Conservation (phyloP, 83 land plant genomes). For the Picea mariana region DNA sequence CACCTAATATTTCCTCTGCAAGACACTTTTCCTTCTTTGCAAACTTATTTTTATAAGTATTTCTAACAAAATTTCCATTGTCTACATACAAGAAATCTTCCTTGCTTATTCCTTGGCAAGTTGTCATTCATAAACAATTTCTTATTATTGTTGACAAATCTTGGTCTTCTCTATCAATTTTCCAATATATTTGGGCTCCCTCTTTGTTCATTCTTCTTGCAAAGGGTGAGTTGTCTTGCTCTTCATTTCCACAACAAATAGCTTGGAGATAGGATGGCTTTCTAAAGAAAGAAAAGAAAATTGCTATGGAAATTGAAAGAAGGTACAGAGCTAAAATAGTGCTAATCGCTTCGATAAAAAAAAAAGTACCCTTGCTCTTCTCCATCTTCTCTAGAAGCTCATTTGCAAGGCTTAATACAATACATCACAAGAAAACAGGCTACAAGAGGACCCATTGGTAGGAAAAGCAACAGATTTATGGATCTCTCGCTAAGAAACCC, state of each 20-base stretch:
- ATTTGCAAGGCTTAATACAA: constrained; percentile 17
- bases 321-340: constrained; percentile 19
- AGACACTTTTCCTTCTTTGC: too few species aligned
- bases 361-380: constrained; percentile 19
- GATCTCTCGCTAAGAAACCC: constrained; percentile 19
- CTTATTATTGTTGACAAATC: too few species aligned
- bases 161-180: too few species aligned
- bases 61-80: too few species aligned
- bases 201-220: too few species aligned
- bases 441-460: constrained; percentile 23
- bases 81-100: too few species aligned
- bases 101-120: too few species aligned
- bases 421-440: constrained; percentile 20
- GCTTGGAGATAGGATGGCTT: background rate
- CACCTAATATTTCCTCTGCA: too few species aligned
- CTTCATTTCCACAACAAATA: constrained; percentile 13
- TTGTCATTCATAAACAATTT: too few species aligned
- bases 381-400: constrained; percentile 13
- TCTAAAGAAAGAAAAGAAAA: constrained; percentile 5
- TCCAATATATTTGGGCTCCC: too few species aligned
- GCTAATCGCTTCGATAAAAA: constrained; percentile 17
- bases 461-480: constrained; percentile 14
- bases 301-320: background rate
- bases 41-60: too few species aligned
- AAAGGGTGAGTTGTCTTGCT: too few species aligned